Percentiles rank a stretch among this genome's conserved stretches.
Evolutionary conservation across 2,329 filamentous ascomycete genomes (phyloP).

Genomic region (Helicocarpus griseus): DNA sequence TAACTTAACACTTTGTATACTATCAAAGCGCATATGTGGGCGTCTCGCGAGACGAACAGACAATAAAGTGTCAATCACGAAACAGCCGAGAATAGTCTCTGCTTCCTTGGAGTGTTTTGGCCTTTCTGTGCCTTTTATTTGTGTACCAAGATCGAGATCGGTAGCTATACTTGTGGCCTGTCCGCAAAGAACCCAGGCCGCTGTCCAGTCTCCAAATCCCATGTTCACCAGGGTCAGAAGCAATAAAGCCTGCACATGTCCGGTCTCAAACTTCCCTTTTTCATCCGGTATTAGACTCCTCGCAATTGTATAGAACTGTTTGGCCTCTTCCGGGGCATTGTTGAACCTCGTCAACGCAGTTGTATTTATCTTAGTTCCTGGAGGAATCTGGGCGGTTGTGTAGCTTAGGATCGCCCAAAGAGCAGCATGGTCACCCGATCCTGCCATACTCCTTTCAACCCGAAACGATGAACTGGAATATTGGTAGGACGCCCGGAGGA

Average conservation of each 20-base stretch:
- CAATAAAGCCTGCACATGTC: slow-evolving; percentile 36
- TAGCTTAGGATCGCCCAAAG: slow-evolving; percentile 37
- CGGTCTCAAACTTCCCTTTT: slow-evolving; percentile 29
- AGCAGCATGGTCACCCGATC: slow-evolving; percentile 33
- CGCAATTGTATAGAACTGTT: slow-evolving; percentile 27
- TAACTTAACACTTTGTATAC: slow-evolving; percentile 38
- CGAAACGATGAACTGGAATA: slow-evolving; percentile 37
- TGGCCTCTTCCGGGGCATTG: slow-evolving; percentile 15
- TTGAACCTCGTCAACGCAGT: slow-evolving; percentile 1
- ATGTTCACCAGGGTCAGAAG: slow-evolving; percentile 43
- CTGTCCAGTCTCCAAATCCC: slow-evolving; percentile 35
- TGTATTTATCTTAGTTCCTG: slow-evolving; percentile 2
- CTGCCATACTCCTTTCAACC: slow-evolving; percentile 20
- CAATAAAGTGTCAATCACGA: slow-evolving; percentile 44
- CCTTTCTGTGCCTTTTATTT: background rate
- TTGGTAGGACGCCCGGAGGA: slow-evolving; percentile 47
- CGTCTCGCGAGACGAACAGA: slow-evolving; percentile 37
- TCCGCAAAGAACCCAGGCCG: slow-evolving; percentile 46
- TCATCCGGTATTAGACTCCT: slow-evolving; percentile 31
- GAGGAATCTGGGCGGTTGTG: slow-evolving; percentile 25
- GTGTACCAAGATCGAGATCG: slow-evolving; percentile 27
- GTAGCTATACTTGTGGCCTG: slow-evolving; percentile 41
- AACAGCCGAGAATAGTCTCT: slow-evolving; percentile 43
- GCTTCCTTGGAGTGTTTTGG: slow-evolving; percentile 26
- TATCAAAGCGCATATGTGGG: slow-evolving; percentile 41